Evolutionary conservation across 2,329 filamentous ascomycete species (phyloP).

Genomic region (Orbilia oligospora): DNA sequence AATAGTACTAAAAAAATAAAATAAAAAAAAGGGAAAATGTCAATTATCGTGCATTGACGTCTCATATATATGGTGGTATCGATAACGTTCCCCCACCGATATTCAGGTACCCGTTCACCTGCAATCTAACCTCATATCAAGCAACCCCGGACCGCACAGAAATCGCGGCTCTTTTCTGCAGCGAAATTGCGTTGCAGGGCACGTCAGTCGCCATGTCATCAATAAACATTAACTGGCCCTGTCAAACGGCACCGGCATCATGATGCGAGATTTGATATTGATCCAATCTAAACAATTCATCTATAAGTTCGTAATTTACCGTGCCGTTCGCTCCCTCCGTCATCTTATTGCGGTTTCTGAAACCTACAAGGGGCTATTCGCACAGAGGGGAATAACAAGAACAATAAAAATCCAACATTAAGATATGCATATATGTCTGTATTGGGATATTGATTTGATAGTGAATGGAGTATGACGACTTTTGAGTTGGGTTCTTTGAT

Average conservation of each 20-base stretch:
- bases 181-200: slow-evolving; percentile 34
- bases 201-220: slow-evolving; percentile 35
- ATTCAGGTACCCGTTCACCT: slow-evolving; percentile 49
- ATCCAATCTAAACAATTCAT: slow-evolving; percentile 16
- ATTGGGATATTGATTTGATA: too few species aligned
- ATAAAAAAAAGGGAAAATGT: neutral
- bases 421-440: too few species aligned
- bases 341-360: slow-evolving; percentile 58
- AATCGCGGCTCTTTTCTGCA: slow-evolving; percentile 22
- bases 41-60: slow-evolving; percentile 11
- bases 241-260: slow-evolving; percentile 39
- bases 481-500: slow-evolving; percentile 12
- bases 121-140: slow-evolving; percentile 31
- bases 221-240: slow-evolving; percentile 16
- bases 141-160: slow-evolving; percentile 9
- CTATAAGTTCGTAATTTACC: slow-evolving; percentile 57
- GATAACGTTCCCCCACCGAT: slow-evolving; percentile 49
- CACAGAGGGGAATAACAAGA: neutral
- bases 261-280: slow-evolving; percentile 47
- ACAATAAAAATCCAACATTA: slow-evolving; percentile 10
- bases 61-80: slow-evolving; percentile 21
- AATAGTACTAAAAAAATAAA: neutral
- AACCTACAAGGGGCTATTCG: slow-evolving; percentile 46
- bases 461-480: slow-evolving; percentile 11
- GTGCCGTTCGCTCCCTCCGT: slow-evolving; percentile 51